Base-by-base conservation (phyloP, 1,284 basidiomycete species). In the Cystobasidium pallidum region DNA sequence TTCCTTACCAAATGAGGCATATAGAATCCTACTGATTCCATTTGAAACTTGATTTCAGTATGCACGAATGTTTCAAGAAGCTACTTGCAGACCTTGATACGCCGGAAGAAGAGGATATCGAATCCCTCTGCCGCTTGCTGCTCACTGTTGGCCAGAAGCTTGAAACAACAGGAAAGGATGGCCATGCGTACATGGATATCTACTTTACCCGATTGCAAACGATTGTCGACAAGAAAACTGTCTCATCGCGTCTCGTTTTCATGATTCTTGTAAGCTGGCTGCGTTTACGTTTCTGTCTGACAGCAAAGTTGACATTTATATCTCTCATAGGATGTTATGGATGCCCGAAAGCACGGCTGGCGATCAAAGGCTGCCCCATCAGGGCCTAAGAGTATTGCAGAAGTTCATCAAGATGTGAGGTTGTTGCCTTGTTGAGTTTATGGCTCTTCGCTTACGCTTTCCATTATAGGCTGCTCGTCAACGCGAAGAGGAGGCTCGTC, bases 81-180 rank as follows among this genome's bases (percentile, higher is more conserved):
- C 86, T 98, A 7, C 85, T 98, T 30, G 87, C 89, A 75, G 96
- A 97, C 80, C 90, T 94, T 72, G 89, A 92, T 74, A 91, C 92
- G 79, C 94, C 94, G 0, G 93, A 97, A 80, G 95, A 98, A 82
- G 95, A 97, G 83, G 94, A 98, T 80, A 91, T 98, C 77, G 95
- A 98, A 84, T 92, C 90, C 59, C 86, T 97, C 75, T 96, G 92
- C 86, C 93, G 94, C 82, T 86, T 98, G 66, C 83, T 98, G 74
- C 87, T 89, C 51, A 98, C 94, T 7, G 91, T 97, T 72, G 95
- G 95, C 65, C 84, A 85, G 73, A 84, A 87, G 49, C 86, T 96
- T 73, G 94, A 98, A 79, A 75, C 75, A 19, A 78, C 79, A 49
- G 57, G 49, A 13, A 87, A 87, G 0, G 81, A 82, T 24, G 93